Conservation (phyloP, 139 green algal genomes). For the Desmodesmus armatus region DNA sequence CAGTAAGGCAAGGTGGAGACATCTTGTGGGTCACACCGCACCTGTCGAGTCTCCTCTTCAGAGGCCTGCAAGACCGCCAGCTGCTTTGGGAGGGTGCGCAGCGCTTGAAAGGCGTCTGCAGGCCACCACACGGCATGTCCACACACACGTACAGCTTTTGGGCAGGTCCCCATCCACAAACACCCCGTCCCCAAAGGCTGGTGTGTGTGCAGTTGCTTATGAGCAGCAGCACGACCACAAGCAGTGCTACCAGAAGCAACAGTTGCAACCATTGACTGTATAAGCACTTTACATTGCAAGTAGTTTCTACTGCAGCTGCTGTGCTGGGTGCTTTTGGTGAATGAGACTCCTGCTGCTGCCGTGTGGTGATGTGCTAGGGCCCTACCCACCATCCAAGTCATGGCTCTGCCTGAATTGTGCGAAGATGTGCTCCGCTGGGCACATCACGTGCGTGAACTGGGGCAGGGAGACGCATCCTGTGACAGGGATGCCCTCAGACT, state of each 20-base stretch:
- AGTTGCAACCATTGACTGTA: not conserved
- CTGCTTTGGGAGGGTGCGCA: conserved; percentile 39
- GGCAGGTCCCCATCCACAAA: not conserved
- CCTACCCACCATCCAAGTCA: too few species aligned
- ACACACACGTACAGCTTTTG: not conserved
- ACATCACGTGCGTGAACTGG: not conserved
- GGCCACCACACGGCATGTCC: not conserved
- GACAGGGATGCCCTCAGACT: not conserved
- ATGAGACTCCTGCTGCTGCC: not conserved
- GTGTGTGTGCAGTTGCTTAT: not conserved
- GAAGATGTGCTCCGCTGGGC: not conserved
- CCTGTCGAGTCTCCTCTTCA: conserved; percentile 41
- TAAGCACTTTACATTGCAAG: not conserved
- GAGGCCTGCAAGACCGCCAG: conserved; percentile 2
- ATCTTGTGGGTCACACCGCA: not conserved
- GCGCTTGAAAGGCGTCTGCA: conserved; percentile 40
- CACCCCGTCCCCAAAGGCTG: too few species aligned
- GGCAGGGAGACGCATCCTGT: conserved; percentile 32
- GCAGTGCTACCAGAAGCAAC: not conserved
- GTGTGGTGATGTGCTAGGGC: too few species aligned
- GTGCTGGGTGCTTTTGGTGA: not conserved
- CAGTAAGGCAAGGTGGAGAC: not conserved
- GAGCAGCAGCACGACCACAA: not conserved
- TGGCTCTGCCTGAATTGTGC: conserved; percentile 22
- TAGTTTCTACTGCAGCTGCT: not conserved